A percentile compares a stretch with the other conserved stretches of the same genome.
Evolutionary conservation across 768 basidiomycete genomes (phyloP).

Genomic region (Calocera viscosa): DNA sequence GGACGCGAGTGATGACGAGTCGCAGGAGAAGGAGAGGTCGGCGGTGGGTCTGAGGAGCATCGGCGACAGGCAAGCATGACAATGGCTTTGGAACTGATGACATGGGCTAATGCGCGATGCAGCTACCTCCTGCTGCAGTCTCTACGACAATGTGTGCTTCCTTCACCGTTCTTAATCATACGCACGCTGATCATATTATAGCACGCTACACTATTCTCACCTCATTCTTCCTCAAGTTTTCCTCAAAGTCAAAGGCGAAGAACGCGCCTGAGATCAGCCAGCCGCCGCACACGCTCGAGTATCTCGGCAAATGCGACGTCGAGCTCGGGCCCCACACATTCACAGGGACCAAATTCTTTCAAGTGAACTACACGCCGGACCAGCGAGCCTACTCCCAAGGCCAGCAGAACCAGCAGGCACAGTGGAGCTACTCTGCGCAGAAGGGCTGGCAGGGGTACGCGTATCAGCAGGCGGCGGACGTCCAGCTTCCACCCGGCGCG

Average conservation of each 20-base stretch:
- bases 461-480: not conserved
- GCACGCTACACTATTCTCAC: conserved; percentile 62
- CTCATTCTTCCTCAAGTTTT: conserved; percentile 56
- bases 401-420: not conserved
- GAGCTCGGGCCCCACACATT: conserved; percentile 68
- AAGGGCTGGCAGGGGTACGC: not conserved
- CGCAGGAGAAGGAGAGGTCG: conserved; percentile 18
- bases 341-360: conserved; percentile 52
- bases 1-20: conserved; percentile 8
- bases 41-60: conserved; percentile 33
- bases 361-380: conserved; percentile 44
- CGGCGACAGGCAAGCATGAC: conserved; percentile 42
- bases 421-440: conserved; percentile 3
- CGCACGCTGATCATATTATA: conserved; percentile 25
- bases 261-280: conserved; percentile 43
- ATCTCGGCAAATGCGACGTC: conserved; percentile 54
- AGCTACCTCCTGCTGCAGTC: conserved; percentile 56
- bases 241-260: conserved; percentile 47
- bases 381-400: not conserved
- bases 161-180: conserved; percentile 14
- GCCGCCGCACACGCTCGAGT: conserved; percentile 54
- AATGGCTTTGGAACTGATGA: conserved; percentile 12
- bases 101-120: not conserved
- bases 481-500: not conserved
- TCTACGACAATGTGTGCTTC: conserved; percentile 50